Evolutionary conservation across 352 stramenopile species (phyloP).

Genomic region (Pythium insidiosum): DNA sequence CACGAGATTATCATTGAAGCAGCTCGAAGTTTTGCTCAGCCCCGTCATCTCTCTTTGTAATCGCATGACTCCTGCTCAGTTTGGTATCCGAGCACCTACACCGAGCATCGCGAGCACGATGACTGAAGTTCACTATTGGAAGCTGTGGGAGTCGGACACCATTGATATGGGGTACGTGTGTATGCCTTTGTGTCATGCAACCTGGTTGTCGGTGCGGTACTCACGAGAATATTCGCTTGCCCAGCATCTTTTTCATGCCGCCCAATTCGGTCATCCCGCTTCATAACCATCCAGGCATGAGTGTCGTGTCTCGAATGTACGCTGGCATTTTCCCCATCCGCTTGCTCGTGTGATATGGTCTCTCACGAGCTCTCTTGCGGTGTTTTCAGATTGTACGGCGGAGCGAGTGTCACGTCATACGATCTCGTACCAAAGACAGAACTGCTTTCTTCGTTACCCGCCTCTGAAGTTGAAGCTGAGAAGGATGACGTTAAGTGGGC

Average conservation of each 20-base stretch:
- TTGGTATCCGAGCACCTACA: conserved; percentile 63
- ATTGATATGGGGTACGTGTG: conserved; percentile 68
- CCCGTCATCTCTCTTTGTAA: conserved; percentile 52
- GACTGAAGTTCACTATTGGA: conserved; percentile 81
- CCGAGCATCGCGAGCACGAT: conserved; percentile 58
- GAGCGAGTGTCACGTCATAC: conserved; percentile 65
- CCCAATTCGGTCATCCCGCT: conserved; percentile 66
- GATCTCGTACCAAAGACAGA: conserved; percentile 51
- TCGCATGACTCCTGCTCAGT: conserved; percentile 48
- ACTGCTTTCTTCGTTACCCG: conserved; percentile 8
- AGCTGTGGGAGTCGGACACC: conserved; percentile 76
- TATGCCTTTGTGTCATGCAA: no score
- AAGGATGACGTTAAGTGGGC: conserved; percentile 46
- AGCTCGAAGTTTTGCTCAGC: conserved; percentile 53
- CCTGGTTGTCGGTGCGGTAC: no score
- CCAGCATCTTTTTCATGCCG: conserved; percentile 79
- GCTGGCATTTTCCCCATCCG: no score
- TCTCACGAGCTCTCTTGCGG: not conserved
- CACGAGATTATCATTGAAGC: conserved; percentile 61
- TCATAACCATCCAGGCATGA: conserved; percentile 82
- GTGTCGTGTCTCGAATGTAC: conserved; percentile 76
- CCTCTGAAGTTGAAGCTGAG: conserved; percentile 18
- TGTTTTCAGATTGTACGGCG: conserved; percentile 51
- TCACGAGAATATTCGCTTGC: no score
- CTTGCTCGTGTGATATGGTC: no score